A percentile compares a stretch with the other conserved stretches of the same genome.
These are phyloP conservation scores for Anthracocystis panici-leucophaei DNA, from an alignment of 1,284 basidiomycete genomes.

Conservation along the genomic window DNA sequence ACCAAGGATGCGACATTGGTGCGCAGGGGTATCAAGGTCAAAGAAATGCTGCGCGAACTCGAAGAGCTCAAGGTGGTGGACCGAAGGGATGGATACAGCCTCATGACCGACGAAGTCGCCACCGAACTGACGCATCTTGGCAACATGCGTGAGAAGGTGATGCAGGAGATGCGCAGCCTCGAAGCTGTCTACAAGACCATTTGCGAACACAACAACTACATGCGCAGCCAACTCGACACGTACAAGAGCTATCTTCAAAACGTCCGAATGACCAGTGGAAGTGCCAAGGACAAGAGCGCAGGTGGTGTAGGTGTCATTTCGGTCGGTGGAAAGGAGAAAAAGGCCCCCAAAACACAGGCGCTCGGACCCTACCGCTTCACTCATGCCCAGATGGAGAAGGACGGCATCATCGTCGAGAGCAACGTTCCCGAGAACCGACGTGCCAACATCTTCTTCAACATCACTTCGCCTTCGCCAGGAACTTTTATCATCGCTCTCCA, in stretches of 20 bases:
- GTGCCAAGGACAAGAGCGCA: constrained; percentile 72
- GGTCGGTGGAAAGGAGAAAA: constrained; percentile 97
- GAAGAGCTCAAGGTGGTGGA: constrained; percentile 92
- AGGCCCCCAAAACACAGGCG: constrained; percentile 83
- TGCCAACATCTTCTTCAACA: constrained; percentile 98
- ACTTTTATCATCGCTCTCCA: constrained; percentile 98
- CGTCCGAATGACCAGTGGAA: constrained; percentile 80
- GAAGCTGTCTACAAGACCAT: constrained; percentile 99
- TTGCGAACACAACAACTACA: constrained; percentile 97
- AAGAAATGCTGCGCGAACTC: constrained; percentile 96
- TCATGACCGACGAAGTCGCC: constrained; percentile 96
- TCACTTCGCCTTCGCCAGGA: constrained; percentile 95
- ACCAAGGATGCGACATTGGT: constrained; percentile 96
- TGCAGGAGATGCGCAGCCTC: constrained; percentile 89
- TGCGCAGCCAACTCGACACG: constrained; percentile 94
- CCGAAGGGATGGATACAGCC: constrained; percentile 82
- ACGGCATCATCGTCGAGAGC: constrained; percentile 98
- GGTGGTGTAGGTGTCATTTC: constrained; percentile 93
- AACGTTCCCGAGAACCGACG: constrained; percentile 95
- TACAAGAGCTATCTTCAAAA: constrained; percentile 99
- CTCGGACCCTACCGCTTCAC: constrained; percentile 97
- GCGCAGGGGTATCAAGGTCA: constrained; percentile 97
- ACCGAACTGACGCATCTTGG: constrained; percentile 95
- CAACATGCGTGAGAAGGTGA: constrained; percentile 93
- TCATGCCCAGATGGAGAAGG: constrained; percentile 97